These are phyloP conservation scores for Suillus paluster DNA, from an alignment of 768 basidiomycete species.

Conservation along the genomic window DNA sequence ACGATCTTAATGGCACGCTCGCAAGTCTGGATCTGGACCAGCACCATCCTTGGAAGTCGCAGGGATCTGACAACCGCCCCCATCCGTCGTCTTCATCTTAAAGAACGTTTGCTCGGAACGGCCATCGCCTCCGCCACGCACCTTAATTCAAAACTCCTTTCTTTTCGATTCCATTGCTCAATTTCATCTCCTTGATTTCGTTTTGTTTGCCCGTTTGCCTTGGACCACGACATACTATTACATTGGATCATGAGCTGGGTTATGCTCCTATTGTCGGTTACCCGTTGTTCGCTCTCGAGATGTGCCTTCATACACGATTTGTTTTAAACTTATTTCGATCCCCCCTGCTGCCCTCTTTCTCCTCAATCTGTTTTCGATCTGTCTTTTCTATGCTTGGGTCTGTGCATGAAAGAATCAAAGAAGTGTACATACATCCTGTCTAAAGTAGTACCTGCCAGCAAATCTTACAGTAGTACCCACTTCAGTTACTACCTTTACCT, in stretches of 20 bases:
- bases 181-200: conserved; percentile 19
- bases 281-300: conserved; percentile 41
- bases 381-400: conserved; percentile 20
- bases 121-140: conserved; percentile 16
- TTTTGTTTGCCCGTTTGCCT: conserved; percentile 22
- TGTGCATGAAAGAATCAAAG: conserved; percentile 16
- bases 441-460: conserved; percentile 17
- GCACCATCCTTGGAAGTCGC: conserved; percentile 37
- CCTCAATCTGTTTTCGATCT: conserved; percentile 36
- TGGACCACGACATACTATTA: conserved; percentile 32
- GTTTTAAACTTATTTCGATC: conserved; percentile 24
- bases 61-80: conserved; percentile 17
- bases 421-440: conserved; percentile 16
- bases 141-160: conserved; percentile 14
- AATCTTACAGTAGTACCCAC: conserved; percentile 15
- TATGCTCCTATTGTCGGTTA: conserved; percentile 35
- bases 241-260: conserved; percentile 37
- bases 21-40: conserved; percentile 73
- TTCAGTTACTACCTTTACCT: conserved; percentile 11
- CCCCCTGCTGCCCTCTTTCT: conserved; percentile 20
- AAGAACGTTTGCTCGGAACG: conserved; percentile 9
- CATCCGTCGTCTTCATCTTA: conserved; percentile 21
- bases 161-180: conserved; percentile 29
- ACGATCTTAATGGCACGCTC: conserved; percentile 76
- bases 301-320: conserved; percentile 40